Conservation (phyloP, 768 basidiomycete genomes). For the Tulasnella sp. region DNA sequence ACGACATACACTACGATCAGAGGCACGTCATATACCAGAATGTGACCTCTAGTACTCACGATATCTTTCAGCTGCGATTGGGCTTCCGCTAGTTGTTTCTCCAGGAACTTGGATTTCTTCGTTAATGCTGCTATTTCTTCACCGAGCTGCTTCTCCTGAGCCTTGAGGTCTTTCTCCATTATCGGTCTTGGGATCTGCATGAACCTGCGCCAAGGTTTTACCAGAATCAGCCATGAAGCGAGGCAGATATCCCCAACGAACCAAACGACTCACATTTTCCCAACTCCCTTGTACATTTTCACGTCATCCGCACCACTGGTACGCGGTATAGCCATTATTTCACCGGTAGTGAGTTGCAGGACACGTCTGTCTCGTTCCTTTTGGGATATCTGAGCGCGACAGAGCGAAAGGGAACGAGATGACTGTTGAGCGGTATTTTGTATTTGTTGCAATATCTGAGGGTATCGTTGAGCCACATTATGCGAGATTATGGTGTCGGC, state of each 20-base stretch:
- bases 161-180: constrained; percentile 67
- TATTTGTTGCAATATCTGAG: constrained; percentile 81
- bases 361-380: constrained; percentile 88
- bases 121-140: constrained; percentile 72
- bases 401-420: constrained; percentile 59
- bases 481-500: neutral
- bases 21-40: too few relatives aligned
- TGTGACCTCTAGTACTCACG: constrained; percentile 41
- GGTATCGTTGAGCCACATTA: neutral
- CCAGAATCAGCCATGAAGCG: constrained; percentile 9
- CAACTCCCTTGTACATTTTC: constrained; percentile 86
- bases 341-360: constrained; percentile 75
- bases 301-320: constrained; percentile 41
- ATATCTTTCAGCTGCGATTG: constrained; percentile 78
- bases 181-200: constrained; percentile 66
- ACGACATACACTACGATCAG: too few relatives aligned
- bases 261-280: constrained; percentile 64
- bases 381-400: constrained; percentile 57
- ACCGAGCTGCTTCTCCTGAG: constrained; percentile 66
- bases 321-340: constrained; percentile 48
- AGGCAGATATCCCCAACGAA: neutral
- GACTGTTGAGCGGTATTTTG: constrained; percentile 83
- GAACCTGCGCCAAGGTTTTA: constrained; percentile 48
- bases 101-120: constrained; percentile 90
- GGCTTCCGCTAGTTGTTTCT: constrained; percentile 87